Evolutionary conservation across 805 yeast genomes (phyloP), one percentile per base, ranked within the genome.

Genomic region (Candida montana): DNA sequence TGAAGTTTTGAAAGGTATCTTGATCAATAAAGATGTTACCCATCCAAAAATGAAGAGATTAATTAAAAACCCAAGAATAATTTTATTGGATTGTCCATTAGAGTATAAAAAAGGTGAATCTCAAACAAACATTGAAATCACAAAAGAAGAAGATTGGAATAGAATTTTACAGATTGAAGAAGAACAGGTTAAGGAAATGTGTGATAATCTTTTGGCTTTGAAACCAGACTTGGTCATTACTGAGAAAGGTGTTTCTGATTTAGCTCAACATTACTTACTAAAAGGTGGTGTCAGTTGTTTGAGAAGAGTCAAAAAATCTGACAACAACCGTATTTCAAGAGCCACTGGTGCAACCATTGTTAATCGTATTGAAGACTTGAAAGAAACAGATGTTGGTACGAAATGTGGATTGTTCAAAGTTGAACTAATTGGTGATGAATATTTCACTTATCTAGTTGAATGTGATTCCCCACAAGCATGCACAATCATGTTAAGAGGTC

Each of bases 91-190:
- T 67, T 90, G 97, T 66, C 97, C 99, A 11, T 73, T 93, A 55
- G 99, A 93, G 68, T 93, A 93, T 70, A 93, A 93, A 71, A 93
- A 93, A 74, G 99, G 99, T 51, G 99, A 93, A 69, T 89, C 97
- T 3, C 99, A 93, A 65, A 93, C 98, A 40, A 91, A 93, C 66
- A 87, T 93, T 53, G 99, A 93, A 69, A 90, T 93, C 64, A 83
- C 96, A 33, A 88, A 88, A 57, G 98, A 91, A 65, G 85, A 81
- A 48, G 99, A 93, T 68, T 93, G 98, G 98, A 83, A 82, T 62
- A 79, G 98, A 64, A 79, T 93, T 49, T 71, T 93, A 57, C 89
- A 91, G 68, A 91, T 93, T 59, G 99, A 93, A 68, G 99, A 93
- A 69, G 99, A 93, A 64, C 99, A 93, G 68, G 90, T 93, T 48